phyloP scores from a whole-genome alignment of 2,329 filamentous ascomycete genomes.

The Sporothrix phasma region DNA sequence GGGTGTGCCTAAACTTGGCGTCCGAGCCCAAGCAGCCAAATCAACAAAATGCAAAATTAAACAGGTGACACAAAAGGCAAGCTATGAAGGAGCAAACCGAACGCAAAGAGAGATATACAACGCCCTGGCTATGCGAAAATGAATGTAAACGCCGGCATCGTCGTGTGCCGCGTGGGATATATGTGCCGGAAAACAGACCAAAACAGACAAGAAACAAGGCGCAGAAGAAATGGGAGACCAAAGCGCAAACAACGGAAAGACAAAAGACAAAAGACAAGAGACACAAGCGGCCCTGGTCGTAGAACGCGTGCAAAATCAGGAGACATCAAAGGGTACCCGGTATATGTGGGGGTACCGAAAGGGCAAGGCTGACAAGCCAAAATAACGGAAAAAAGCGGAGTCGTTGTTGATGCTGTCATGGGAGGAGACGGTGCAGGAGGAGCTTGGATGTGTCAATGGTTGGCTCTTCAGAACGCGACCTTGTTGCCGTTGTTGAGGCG shows the following conservation, averaged over 20 bases:
- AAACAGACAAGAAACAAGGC: not conserved
- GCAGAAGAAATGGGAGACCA: not conserved
- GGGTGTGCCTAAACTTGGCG: not conserved
- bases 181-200: not conserved
- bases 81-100: not conserved
- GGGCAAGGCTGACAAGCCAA: not conserved
- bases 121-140: constrained; percentile 12
- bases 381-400: too few relatives aligned
- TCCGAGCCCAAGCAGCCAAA: not conserved
- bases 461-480: constrained; percentile 21
- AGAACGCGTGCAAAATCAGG: too few relatives aligned
- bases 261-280: not conserved
- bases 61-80: not conserved
- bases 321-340: not conserved
- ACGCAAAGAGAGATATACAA: not conserved
- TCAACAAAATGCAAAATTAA: not conserved
- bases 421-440: not conserved
- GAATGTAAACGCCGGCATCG: constrained; percentile 3
- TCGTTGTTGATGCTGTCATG: not conserved
- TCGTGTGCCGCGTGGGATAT: not conserved
- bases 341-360: not conserved
- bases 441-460: not conserved
- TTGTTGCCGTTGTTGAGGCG: constrained; percentile 25
- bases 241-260: not conserved
- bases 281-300: too few relatives aligned